Evolutionary conservation across 768 basidiomycete genomes (phyloP).

Genomic region (Suillus paluster): DNA sequence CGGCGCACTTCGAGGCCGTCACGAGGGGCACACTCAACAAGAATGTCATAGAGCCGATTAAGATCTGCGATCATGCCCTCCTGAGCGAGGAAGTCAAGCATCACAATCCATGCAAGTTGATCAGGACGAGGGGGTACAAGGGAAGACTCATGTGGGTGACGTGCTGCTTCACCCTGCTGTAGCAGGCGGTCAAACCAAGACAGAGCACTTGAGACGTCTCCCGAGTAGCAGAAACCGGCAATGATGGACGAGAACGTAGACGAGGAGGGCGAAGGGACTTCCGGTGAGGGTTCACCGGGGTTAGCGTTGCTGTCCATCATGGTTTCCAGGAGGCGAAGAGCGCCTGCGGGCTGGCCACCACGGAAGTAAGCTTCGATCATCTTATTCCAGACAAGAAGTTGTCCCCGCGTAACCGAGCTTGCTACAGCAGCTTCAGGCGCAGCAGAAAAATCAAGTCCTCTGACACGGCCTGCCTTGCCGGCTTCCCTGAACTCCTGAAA

Average conservation of each 20-base stretch:
- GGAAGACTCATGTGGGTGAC: slow-evolving; percentile 47
- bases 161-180: slow-evolving; percentile 40
- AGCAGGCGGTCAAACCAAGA: slow-evolving; percentile 75
- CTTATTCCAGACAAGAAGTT: slow-evolving; percentile 66
- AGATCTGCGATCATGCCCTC: slow-evolving; percentile 53
- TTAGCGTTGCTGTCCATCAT: slow-evolving; percentile 61
- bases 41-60: slow-evolving; percentile 54
- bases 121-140: slow-evolving; percentile 56
- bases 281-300: slow-evolving; percentile 36
- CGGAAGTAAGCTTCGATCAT: slow-evolving; percentile 81
- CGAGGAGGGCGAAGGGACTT: slow-evolving; percentile 60
- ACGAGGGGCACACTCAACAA: slow-evolving; percentile 39
- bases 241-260: slow-evolving; percentile 71
- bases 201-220: slow-evolving; percentile 65
- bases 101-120: slow-evolving; percentile 54
- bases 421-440: slow-evolving; percentile 15
- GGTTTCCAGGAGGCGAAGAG: slow-evolving; percentile 64
- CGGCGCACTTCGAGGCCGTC: slow-evolving; percentile 39
- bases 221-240: slow-evolving; percentile 59
- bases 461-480: slow-evolving; percentile 42
- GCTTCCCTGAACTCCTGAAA: slow-evolving; percentile 63
- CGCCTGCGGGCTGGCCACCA: slow-evolving; percentile 62
- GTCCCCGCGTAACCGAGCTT: slow-evolving; percentile 33
- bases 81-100: slow-evolving; percentile 60
- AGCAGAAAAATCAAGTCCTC: slow-evolving; percentile 22